phyloP scores from a whole-genome alignment of 2,329 filamentous ascomycete species.

The Fusarium cicatricum region DNA sequence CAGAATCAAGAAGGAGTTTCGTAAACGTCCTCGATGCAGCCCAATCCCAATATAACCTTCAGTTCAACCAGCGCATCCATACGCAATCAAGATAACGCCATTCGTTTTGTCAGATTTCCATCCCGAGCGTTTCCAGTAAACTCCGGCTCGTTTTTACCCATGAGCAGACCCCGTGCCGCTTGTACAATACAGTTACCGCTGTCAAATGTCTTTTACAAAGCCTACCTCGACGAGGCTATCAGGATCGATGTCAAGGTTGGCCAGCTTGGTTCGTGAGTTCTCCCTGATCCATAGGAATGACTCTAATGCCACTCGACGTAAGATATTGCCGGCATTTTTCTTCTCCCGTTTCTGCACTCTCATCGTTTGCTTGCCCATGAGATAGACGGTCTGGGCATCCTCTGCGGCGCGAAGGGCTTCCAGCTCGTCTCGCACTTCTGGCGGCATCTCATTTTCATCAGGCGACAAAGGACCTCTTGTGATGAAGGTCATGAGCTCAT shows the following conservation, averaged over 20 bases:
- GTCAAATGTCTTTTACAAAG: slow-evolving; percentile 72
- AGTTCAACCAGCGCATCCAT: slow-evolving; percentile 10
- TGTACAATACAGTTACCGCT: slow-evolving; percentile 1
- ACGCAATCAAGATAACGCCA: slow-evolving; percentile 21
- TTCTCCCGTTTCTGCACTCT: slow-evolving; percentile 50
- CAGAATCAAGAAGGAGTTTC: slow-evolving; percentile 15
- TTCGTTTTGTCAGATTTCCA: slow-evolving; percentile 3
- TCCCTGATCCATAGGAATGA: slow-evolving; percentile 72
- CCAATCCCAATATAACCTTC: slow-evolving; percentile 1
- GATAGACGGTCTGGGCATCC: slow-evolving; percentile 60
- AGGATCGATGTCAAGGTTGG: slow-evolving; percentile 59
- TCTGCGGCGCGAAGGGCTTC: slow-evolving; percentile 55
- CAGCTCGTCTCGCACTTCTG: slow-evolving; percentile 49
- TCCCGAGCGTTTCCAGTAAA: background rate
- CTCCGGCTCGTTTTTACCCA: slow-evolving; percentile 6
- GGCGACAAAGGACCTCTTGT: slow-evolving; percentile 45
- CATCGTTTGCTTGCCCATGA: slow-evolving; percentile 71
- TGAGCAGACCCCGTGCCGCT: slow-evolving; percentile 17
- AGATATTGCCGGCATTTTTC: slow-evolving; percentile 45
- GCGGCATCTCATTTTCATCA: slow-evolving; percentile 35
- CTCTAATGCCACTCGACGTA: slow-evolving; percentile 57
- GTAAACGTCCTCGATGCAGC: slow-evolving; percentile 15
- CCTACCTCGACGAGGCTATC: slow-evolving; percentile 73
- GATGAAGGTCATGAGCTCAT: slow-evolving; percentile 65
- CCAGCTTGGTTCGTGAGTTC: slow-evolving; percentile 72